Base-by-base conservation (phyloP, 1,139 yeast species). In the Insectozyma bohioensis region DNA sequence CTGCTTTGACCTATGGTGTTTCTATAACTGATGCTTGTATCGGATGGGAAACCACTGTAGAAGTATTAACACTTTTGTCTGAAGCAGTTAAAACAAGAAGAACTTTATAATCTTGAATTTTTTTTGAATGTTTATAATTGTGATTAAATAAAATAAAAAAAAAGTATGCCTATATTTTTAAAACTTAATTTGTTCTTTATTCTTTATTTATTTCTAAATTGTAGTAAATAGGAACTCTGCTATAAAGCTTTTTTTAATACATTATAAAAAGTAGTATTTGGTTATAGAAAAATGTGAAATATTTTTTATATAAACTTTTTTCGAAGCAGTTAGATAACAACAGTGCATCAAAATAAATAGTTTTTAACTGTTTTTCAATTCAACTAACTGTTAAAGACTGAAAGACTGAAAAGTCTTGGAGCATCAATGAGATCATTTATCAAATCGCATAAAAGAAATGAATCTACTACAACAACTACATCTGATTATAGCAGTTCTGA, bases 1-100 rank as follows among this genome's bases (percentile, higher is more conserved):
- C 67, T 12, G 79, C 79, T 31, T 76, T 92, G 65, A 84, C 87
- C 61, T 87, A 90, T 70, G 98, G 98, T 66, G 96, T 88, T 40
- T 84, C 95, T 37, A 87, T 92, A 61, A 92, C 98, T 39, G 98
- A 92, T 61, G 95, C 94, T 20, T 92, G 98, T 70, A 95, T 92
- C 35, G 72, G 84, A 37, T 88, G 95, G 95, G 95, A 87, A 43
- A 69, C 85, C 32, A 92, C 98, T 30, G 95, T 75, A 31, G 68
- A 56, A 18, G 90, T 90, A 80, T 78, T 92, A 56, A 75, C 68
- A 31, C 79, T 80, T 46, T 75, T 92, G 49, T 84, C 96, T 35
- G 73, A 63, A 33, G 95, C 97, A 37, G 96, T 90, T 26, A 76
- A 77, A 61, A 59, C 73, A 36, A 85, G 97, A 78, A 83, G 96